Evolutionary conservation across 2,329 filamentous ascomycete genomes (phyloP), one percentile per base, ranked within the genome.

Genomic region (Venturia nashicola): DNA sequence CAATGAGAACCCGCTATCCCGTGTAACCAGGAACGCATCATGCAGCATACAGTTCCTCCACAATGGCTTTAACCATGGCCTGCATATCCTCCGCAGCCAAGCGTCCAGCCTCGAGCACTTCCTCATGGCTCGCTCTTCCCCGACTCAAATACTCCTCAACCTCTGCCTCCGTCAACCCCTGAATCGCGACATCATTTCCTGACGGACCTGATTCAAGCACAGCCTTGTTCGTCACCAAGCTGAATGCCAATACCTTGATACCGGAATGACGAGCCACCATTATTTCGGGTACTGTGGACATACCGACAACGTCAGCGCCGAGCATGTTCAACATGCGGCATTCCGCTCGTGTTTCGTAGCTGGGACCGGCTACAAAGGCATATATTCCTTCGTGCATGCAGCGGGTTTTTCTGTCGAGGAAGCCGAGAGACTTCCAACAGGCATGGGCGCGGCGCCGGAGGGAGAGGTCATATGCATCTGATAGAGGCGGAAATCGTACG

Each of bases 211-310:
- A 78, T 64, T 84, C 80, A 57, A 86, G 72, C 6, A 87, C 83
- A 8, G 82, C 82, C 34, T 79, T 82, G 72, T 88, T 88, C 18
- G 86, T 88, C 27, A 88, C 85, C 59, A 88, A 73, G 70, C 84
- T 87, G 70, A 88, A 81, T 6, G 84, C 86, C 44, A 88, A 74
- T 7, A 88, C 82, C 36, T 81, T 77, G 68, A 88, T 79, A n/a
- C 82, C 83, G 63, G 78, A 80, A 71, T 88, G 86, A 67, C 86
- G 78, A 40, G 85, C 85, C 18, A 85, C 83, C 61, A 88, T 80
- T 62, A 87, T 85, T 70, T 88, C 86, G 8, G 86, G 86, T 36
- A 88, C 84, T 0, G 86, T 88, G 40, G 83, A 86, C 86, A 88
- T 88, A 16, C 85, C 85, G 1, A 88, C 85, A n/a, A 87, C 76